Conservation (phyloP, 2,329 filamentous ascomycete genomes). For the Trichoderma arundinaceum region DNA sequence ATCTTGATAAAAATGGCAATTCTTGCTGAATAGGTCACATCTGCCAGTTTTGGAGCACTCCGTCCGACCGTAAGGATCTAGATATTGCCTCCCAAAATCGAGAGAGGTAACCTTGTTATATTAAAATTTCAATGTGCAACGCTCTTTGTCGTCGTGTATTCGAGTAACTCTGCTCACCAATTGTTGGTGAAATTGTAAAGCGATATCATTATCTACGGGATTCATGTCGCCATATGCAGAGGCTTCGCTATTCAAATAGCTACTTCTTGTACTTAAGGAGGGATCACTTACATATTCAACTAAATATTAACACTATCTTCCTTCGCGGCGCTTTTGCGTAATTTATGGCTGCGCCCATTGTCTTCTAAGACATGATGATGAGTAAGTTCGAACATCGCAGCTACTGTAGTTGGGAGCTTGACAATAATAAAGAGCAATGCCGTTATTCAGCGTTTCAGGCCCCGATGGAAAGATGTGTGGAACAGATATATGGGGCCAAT, state of each 20-base stretch:
- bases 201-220: conserved; percentile 83
- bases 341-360: conserved; percentile 81
- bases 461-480: conserved; percentile 67
- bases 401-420: conserved; percentile 33
- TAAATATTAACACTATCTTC: conserved; percentile 83
- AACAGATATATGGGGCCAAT: conserved; percentile 72
- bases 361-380: conserved; percentile 93
- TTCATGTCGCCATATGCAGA: conserved; percentile 79
- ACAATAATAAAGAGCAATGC: conserved; percentile 72
- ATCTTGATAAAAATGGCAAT: conserved; percentile 56
- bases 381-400: conserved; percentile 68
- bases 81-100: conserved; percentile 37
- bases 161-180: conserved; percentile 74
- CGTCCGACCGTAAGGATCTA: conserved; percentile 36
- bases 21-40: conserved; percentile 40
- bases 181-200: conserved; percentile 84
- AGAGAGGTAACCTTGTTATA: conserved; percentile 39
- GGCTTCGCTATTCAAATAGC: conserved; percentile 85
- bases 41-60: conserved; percentile 38
- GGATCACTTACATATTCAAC: conserved; percentile 74
- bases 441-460: conserved; percentile 57
- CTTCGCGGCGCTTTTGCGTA: conserved; percentile 78
- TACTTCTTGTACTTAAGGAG: conserved; percentile 78
- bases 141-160: conserved; percentile 56
- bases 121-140: conserved; percentile 35